These are phyloP conservation scores for Alternaria ventricosa DNA, from an alignment of 2,329 filamentous ascomycete species.

Conservation along the genomic window DNA sequence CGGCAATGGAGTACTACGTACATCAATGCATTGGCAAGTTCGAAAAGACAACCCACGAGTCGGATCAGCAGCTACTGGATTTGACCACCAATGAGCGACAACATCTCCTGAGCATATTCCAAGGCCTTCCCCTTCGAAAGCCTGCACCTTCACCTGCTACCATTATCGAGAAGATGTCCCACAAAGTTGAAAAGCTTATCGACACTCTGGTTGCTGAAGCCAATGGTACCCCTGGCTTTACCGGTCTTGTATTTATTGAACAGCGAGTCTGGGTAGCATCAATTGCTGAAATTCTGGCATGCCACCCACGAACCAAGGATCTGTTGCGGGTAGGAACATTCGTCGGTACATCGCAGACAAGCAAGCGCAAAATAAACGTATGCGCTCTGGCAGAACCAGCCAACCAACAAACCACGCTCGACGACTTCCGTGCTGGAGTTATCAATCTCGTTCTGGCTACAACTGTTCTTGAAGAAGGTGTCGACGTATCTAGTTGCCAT, in stretches of 20 bases:
- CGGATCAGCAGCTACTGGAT: constrained; percentile 38
- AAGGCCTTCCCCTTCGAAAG: constrained; percentile 17
- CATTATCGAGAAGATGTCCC: constrained; percentile 32
- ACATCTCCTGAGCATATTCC: constrained; percentile 39
- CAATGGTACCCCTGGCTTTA: constrained; percentile 33
- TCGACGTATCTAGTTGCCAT: constrained; percentile 69
- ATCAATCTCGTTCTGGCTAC: constrained; percentile 66
- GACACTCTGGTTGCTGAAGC: constrained; percentile 47
- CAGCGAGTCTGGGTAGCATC: constrained; percentile 53
- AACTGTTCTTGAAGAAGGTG: constrained; percentile 66
- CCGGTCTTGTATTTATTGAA: constrained; percentile 56
- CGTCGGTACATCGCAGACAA: constrained; percentile 57
- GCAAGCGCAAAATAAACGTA: constrained; percentile 55
- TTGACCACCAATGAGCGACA: constrained; percentile 43
- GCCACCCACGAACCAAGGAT: constrained; percentile 38
- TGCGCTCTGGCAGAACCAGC: constrained; percentile 57
- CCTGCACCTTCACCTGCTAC: constrained; percentile 1
- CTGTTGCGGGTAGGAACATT: constrained; percentile 57
- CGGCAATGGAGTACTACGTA: constrained; percentile 50
- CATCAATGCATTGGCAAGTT: constrained; percentile 45
- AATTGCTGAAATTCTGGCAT: constrained; percentile 48
- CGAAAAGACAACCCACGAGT: constrained; percentile 12
- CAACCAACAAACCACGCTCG: constrained; percentile 59
- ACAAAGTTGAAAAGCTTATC: constrained; percentile 47
- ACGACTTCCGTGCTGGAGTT: constrained; percentile 59